phyloP scores from a whole-genome alignment of 441 rosid species.

The Populus hybrid region DNA sequence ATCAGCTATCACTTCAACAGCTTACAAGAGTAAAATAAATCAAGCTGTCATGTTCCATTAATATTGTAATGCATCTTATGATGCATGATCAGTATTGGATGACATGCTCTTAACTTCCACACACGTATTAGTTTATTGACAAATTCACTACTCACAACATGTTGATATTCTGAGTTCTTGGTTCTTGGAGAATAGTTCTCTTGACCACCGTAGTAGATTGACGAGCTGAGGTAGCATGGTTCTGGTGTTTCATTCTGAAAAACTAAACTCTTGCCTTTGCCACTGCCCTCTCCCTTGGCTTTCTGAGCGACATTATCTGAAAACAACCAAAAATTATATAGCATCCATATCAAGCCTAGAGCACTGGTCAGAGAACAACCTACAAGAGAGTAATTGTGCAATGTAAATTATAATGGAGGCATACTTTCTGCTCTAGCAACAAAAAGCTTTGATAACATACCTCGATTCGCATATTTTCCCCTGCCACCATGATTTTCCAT shows the following conservation, averaged over 20 bases:
- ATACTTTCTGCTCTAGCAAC: background rate
- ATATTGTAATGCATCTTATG: background rate
- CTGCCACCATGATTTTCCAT: conserved; percentile 26
- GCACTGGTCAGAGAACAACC: background rate
- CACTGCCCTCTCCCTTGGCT: conserved; percentile 33
- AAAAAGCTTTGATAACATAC: conserved; percentile 16
- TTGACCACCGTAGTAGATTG: conserved; percentile 90
- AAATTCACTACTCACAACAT: conserved; percentile 27
- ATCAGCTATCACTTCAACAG: background rate
- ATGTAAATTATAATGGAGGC: background rate
- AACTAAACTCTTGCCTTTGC: conserved; percentile 31
- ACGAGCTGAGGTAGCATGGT: conserved; percentile 74
- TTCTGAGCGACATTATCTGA: conserved; percentile 18
- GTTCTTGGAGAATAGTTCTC: conserved; percentile 69
- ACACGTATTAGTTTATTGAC: background rate
- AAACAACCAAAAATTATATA: background rate
- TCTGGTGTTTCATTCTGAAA: conserved; percentile 54
- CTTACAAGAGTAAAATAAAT: background rate
- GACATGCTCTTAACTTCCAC: background rate
- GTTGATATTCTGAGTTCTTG: conserved; percentile 30
- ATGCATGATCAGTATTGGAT: background rate
- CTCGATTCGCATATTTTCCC: conserved; percentile 35
- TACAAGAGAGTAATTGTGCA: background rate
- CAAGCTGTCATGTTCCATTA: background rate
- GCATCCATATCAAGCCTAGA: background rate